Base-by-base conservation (phyloP, 2,329 filamentous ascomycete species). In the Aspergillus japonicus region DNA sequence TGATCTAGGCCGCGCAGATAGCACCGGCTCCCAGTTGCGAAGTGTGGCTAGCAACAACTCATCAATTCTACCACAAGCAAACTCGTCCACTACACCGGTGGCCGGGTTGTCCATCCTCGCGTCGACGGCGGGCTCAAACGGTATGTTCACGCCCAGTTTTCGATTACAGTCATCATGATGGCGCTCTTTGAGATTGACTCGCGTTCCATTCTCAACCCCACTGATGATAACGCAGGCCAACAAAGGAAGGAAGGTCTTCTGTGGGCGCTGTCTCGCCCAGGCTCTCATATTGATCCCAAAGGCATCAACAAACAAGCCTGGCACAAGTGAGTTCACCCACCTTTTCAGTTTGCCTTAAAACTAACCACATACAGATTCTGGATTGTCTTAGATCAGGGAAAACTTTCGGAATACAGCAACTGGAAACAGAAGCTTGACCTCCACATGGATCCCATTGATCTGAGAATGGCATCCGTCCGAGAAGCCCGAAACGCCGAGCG, bases 351-450 rank as follows among this genome's bases (percentile, higher is more conserved):
- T 23, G 53, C 39, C 26, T 19, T 7, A 11, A 44, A 44, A 44
- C 48, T 50, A 26, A 21, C 7, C 24, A 35, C 26, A n/a, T 11
- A 10, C 26, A 96, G 92, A 72, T 99, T 98, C 77, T 99, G 95
- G 95, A 96, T 99, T 64, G 95, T 99, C 2, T 83, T 99, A 49
- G 96, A 98, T 73, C 93, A 96, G 76, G 95, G 95, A 24, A 96
- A 95, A 73, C 83, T 99, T 16, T 97, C 94, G 1, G 95, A 99
- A 73, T 99, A 99, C 77, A 96, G 93, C 73, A 98, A 99, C 75
- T 99, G 95, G 95, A 99, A 99, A 77, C 92, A 99, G 74, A 94
- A 87, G 74, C 85, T 99, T 24, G 95, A 99, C 75, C 81, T 98
- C 26, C 96, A 99, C 74, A 98, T 96, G 87, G 95, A 98, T 2